Evolutionary conservation across 176 grass and related monocot genomes (phyloP), one percentile per base, ranked within the genome.

Genomic region (Poa pratensis): DNA sequence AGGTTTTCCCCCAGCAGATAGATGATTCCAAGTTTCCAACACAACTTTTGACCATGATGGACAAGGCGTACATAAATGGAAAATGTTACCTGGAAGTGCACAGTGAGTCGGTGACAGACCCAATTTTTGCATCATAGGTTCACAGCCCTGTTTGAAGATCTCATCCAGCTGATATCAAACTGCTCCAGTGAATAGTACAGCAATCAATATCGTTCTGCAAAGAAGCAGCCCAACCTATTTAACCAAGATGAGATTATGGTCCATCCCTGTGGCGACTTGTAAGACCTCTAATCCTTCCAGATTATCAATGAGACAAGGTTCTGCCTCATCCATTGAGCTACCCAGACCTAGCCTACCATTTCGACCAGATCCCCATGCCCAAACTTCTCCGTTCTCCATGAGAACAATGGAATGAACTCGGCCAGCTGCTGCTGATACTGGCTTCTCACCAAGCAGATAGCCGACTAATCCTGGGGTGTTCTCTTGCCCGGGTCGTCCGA

Each of bases 331-430:
- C 64, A 92, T 91, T 8, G 96, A 90, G 81, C 92, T 94, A 37
- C 96, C 93, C 64, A 95, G 55, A 72, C 93, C 96, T 67, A 98
- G 80, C 64, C 91, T 90, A 46, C 93, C 96, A 82, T 79, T 94
- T 76, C 91, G 80, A 52, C 96, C 93, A 39, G 89, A 98, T 69
- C 96, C 96, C 96, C 96, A 98, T 7, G 81, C 65, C 87, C 93
- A 98, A 77, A 94, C 81, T 76, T 94, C 91, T 48, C 89, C 81
- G 68, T 89, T 88, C 9, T 74, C 82, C 1, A 84, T 92, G 73
- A 94, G 88, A 50, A 39, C 85, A 88, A 89, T 20, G 2, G 96
- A 95, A 84, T 98, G 91, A 24, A 94, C 96, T 79, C 96, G 87
- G 9, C 96, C 93, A 83, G 93, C 91, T 9, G 91, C 91, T 23